Evolutionary conservation across 106 monocot genomes (phyloP), one percentile per base, ranked within the genome.

Genomic region (Gastrodia elata): DNA sequence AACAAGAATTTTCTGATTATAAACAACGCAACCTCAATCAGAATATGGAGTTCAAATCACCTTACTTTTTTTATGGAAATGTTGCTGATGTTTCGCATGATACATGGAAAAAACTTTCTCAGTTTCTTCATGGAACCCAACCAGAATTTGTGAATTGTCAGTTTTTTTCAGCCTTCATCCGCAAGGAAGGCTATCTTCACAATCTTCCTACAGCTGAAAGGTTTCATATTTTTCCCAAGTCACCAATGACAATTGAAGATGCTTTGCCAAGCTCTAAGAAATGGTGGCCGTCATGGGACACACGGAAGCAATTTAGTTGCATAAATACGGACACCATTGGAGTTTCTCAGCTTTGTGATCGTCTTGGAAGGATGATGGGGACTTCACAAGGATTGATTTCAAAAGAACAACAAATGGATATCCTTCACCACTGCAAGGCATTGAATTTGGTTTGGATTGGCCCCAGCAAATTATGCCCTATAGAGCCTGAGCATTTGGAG

Each of bases 271-370:
- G 83, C 39, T 87, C 87, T 24, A 85, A 78, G 34, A 85, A 74
- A 75, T 95, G 87, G 83, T 92, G 91, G 91, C 92, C 95, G 4
- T 89, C 91, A 26, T 95, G 95, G 95, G 95, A 95, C 74, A 87
- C 85, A 8, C 81, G 95, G 69, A 96, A 87, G 42, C 84, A 96
- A 69, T 30, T 96, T 16, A 80, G 79, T 72, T 83, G 78, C 67
- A 76, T 89, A 38, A 82, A 70, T 46, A 70, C 68, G 28, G 92
- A 90, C 8, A 77, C 70, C 9, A 46, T 52, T 9, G 84, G 80
- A 44, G 78, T 83, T 39, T n/a, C 44, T 37, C 76, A 74, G 32
- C 10, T 85, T 6, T 92, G 92, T 38, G 80, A 89, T 9, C 75
- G 85, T 30, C 73, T 89, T 15, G 86, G 77, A 25, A 84, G 77